Percentiles rank a stretch among this genome's conserved stretches.
These are phyloP conservation scores for Neopestalotiopsis sp. DNA, from an alignment of 2,329 filamentous ascomycete genomes.

Conservation along the genomic window DNA sequence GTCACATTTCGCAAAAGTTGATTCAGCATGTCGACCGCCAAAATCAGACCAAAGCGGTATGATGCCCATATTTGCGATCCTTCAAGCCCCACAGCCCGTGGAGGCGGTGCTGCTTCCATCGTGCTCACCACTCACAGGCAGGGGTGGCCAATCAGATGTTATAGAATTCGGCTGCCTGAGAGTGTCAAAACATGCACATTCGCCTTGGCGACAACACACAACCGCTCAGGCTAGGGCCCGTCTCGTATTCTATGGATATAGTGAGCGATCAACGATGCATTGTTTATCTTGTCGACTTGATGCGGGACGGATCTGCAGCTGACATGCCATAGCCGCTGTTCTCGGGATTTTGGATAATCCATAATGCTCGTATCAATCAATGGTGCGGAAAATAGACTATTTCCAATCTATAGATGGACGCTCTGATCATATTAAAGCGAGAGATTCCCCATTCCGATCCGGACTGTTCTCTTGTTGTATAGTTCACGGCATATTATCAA, in stretches of 20 bases:
- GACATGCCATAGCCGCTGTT: background rate
- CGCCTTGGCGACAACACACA: background rate
- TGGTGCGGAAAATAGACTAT: background rate
- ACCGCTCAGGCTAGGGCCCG: background rate
- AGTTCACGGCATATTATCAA: background rate
- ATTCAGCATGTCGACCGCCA: background rate
- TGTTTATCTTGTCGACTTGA: background rate
- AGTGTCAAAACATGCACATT: background rate
- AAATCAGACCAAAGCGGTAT: background rate
- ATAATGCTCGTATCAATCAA: background rate
- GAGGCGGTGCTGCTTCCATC: constrained; percentile 7
- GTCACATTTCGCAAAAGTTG: background rate
- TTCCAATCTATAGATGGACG: background rate
- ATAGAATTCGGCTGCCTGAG: constrained; percentile 16
- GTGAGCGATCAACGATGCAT: background rate
- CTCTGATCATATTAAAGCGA: background rate
- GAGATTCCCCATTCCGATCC: background rate
- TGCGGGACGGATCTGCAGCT: background rate
- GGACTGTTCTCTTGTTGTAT: background rate
- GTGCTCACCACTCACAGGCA: background rate
- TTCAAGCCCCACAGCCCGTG: background rate
- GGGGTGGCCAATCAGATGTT: constrained; percentile 5
- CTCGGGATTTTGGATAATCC: background rate
- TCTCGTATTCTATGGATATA: background rate
- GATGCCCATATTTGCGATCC: background rate